Base-by-base conservation (phyloP, 176 grass and related monocot species). In the Calamus simplicifolius region DNA sequence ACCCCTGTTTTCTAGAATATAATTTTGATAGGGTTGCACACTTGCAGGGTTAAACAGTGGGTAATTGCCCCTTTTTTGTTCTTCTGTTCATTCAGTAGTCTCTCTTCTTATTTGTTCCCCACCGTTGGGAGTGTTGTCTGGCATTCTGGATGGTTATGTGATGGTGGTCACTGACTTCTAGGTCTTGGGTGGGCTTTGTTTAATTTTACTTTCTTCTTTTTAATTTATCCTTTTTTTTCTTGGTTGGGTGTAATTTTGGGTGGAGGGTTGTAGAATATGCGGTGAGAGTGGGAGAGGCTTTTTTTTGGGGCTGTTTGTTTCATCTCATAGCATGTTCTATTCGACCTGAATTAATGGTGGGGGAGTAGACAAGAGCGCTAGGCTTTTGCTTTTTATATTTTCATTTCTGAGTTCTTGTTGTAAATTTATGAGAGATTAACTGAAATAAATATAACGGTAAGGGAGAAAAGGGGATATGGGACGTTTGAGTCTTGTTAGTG, bases 1-100 rank as follows among this genome's bases (percentile, higher is more conserved):
- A 28, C 58, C 58, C 58, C 18, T 38, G 27, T 60, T n/a, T n/a
- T 68, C 59, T 56, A 69, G 50, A 61, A 57, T 31, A 60, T 60
- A 30, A n/a, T 28, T 60, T 38, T 60, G 58, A 60, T 60, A 6
- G 58, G 25, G 58, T 60, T 60, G 28, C 26, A 60, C 8, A 31
- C 14, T 38, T 60, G 58, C 26, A 38, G 27, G 58, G 29, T n/a
- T n/a, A 60, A 60, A 38, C 30, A 29, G 58, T 60, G 27, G 26
- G 28, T 60, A 29, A 18, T 38, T 60, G 58, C 18, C 58, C 58
- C 27, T 31, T 29, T 60, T 29, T 60, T 35, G 28, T n/a, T 18
- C 28, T 31, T 60, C 58, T 38, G 28, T 17, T 60, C 58, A 60
- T 60, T 60, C 58, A 60, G 15, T 29, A 60, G 30, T 29, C 58